Evolutionary conservation across 164 flowering plant genomes (phyloP), one percentile per base, ranked within the genome.

Genomic region (Echeveria elegans): DNA sequence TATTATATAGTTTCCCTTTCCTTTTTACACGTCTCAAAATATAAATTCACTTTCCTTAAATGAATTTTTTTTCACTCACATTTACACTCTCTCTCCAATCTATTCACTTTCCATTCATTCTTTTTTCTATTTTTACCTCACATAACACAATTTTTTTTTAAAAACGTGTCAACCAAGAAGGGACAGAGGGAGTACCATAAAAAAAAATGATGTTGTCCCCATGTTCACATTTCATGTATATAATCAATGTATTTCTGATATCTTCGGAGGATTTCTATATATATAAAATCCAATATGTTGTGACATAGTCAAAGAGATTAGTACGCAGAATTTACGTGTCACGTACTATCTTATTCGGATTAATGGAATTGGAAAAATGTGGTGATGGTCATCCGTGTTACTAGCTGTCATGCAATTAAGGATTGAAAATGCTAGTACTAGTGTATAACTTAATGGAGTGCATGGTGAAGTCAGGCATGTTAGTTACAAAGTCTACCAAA

Each of bases 371-470:
- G 11, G 50, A n/a, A 18, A 48, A 48, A 48, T 48, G 53, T 4
- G 23, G 58, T 19, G 29, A 6, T 9, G 58, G 14, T 45, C 19
- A 45, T 45, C 50, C 8, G 19, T 12, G 16, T 45, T 45, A 45
- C 28, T 48, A 21, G 58, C 58, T 52, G 58, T 52, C 58, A 52
- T 52, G 58, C 58, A 52, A 52, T 21, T 52, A 6, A 52, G 58
- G 58, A 52, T 52, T 52, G 29, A 23, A 21, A 52, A 52, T 52
- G 29, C 48, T 47, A 18, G n/a, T n/a, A n/a, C 15, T 47, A 18
- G n/a, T 1, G n/a, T 36, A 36, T 36, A 36, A 36, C 38, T 36
- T 36, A 36, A 36, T 2, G 50, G 28, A 23, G 5, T 52, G 28
- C 10, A 52, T 52, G 58, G 50, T 47, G 21, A 47, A 18, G 52